A percentile compares a stretch with the other conserved stretches of the same genome.
phyloP scores from a whole-genome alignment of 73 alveolate genomes.

The Paraurostyla sp. region DNA sequence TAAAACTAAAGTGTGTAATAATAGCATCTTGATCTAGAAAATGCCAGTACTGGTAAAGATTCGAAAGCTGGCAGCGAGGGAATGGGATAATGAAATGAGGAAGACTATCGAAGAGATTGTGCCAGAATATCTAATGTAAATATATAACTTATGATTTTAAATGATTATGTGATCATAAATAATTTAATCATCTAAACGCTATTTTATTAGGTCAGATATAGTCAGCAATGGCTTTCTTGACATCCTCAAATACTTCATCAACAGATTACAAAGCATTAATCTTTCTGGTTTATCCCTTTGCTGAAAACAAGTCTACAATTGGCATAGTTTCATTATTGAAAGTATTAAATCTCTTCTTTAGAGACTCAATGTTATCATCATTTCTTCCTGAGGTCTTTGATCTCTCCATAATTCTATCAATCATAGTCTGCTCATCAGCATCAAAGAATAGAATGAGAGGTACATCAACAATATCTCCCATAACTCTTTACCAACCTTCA shows the following conservation, averaged over 20 bases:
- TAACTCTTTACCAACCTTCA: slow-evolving; percentile 83
- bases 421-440: slow-evolving; percentile 94
- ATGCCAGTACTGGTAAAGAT: not conserved
- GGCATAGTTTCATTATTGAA: slow-evolving; percentile 95
- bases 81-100: too few relatives aligned
- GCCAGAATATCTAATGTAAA: too few relatives aligned
- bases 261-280: slow-evolving; percentile 89
- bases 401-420: slow-evolving; percentile 92
- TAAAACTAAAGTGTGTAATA: not conserved
- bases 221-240: slow-evolving; percentile 57
- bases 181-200: not conserved
- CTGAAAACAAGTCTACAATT: slow-evolving; percentile 84
- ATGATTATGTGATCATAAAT: not conserved
- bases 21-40: not conserved
- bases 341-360: slow-evolving; percentile 95
- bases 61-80: too few relatives aligned
- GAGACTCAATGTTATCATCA: slow-evolving; percentile 98
- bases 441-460: slow-evolving; percentile 89
- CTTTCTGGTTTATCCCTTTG: slow-evolving; percentile 79
- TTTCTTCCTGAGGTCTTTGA: slow-evolving; percentile 96
- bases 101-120: too few relatives aligned
- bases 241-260: slow-evolving; percentile 90
- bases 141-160: too few relatives aligned
- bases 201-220: not conserved
- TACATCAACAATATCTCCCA: slow-evolving; percentile 79